Base-by-base conservation (phyloP, 805 yeast genomes). In the Ogataea ramenticola region DNA sequence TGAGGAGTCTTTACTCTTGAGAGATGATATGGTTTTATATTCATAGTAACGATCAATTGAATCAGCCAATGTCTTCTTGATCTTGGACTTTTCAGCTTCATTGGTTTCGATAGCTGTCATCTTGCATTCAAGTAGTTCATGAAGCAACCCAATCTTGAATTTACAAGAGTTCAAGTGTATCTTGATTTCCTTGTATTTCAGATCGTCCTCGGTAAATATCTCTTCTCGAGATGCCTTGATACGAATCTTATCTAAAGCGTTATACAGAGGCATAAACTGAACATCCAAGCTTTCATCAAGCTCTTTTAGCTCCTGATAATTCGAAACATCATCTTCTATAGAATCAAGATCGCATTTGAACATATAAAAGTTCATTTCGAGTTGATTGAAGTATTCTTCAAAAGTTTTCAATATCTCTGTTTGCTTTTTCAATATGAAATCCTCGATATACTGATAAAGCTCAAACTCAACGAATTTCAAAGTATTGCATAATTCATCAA, bases 161-260 rank as follows among this genome's bases (percentile, higher is more conserved):
- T 34, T 34, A 20, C 37, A 34, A 11, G 37, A 56, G 7, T 51
- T 58, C 12, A 66, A 57, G 47, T 69, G 67, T 46, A 58, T 64
- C 33, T 58, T 66, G 10, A 70, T 58, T 42, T 70, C 74, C 14
- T 61, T 64, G 41, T 60, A 58, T 10, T 46, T 46, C n/a, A 37
- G 26, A 36, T 42, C 31, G 24, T 45, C 44, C 36, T 48, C 51
- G 37, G 21, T 39, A 35, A 5, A 39, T 12, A 5, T 20, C 15
- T 20, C 37, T 11, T 33, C 39, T 33, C 26, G 43, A 21, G 19
- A 15, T 16, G 31, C 11, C 19, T 30, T 20, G 3, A 32, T 19
- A 22, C 20, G 34, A 19, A 41, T 15, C 54, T 43, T 56, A 62
- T 34, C 24, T 3, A 34, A 12, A 11, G 17, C 11, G 24, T 34